Evolutionary conservation across 495 filamentous ascomycete species (phyloP), one percentile per base, ranked within the genome.

Genomic region (Penicillium riverlandense): DNA sequence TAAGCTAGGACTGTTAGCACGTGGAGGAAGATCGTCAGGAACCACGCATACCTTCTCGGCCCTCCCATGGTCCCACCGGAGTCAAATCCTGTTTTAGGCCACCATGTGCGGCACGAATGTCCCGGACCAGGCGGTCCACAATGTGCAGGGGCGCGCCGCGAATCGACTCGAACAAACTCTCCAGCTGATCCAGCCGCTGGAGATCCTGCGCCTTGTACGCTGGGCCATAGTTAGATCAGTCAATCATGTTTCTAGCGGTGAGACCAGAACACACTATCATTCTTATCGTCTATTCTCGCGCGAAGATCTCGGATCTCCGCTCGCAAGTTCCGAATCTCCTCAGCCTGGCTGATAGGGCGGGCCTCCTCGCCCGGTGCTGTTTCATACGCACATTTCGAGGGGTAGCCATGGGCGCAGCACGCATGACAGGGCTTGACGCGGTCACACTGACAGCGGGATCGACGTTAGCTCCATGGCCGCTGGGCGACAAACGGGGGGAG

Each of bases 331-430:
- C 55, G 59, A 29, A 72, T 72, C 48, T 72, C 69, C 22, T 72
- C 69, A 4, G 62, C 63, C 35, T 72, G 69, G 31, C 57, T 62
- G 35, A 72, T 61, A 3, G 69, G 69, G 28, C 53, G 55, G 31
- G 63, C 55, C 16, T 65, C 64, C 8, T 70, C 69, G 12, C 65
- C 66, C 1, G 63, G 58, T 1, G 52, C 40, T 8, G 41, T 47
- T 12, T 72, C 66, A 42, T 70, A 72, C 4, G 66, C 57, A 43
- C 69, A 72, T 50, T 65, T 63, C 14, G 69, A 70, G 1, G 69
- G 69, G 40, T 72, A 69, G 1, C 69, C 69, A 49, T 72, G 69
- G 11, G 69, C 64, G 42, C 69, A 72, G 49, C 69, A 72, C 44
- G 69, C 69, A 44, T 72, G 65, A 49, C 66, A 72, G 41, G 69